phyloP scores from a whole-genome alignment of 1,284 basidiomycete species.

The Rhodotorula sp. region DNA sequence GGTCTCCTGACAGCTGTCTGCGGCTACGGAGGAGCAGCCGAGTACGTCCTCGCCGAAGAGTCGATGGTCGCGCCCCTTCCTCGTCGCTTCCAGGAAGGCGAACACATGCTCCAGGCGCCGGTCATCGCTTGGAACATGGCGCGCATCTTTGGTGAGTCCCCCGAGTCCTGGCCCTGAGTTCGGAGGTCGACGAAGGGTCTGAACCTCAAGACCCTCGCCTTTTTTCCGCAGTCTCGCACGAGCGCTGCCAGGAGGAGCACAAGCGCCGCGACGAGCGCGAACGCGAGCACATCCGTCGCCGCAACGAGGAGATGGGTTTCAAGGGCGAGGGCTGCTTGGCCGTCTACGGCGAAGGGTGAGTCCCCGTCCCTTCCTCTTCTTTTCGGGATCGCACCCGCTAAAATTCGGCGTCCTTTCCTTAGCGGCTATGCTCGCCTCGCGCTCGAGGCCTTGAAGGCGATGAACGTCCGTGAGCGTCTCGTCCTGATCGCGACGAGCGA shows the following conservation, averaged over 20 bases:
- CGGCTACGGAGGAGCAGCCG: constrained; percentile 13
- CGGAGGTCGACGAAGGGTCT: background rate
- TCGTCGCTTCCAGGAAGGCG: constrained; percentile 4
- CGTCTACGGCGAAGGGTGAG: constrained; percentile 26
- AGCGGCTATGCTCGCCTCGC: constrained; percentile 4
- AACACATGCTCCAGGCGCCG: background rate
- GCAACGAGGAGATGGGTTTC: constrained; percentile 11
- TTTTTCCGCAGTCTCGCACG: constrained; percentile 9
- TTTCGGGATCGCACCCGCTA: background rate
- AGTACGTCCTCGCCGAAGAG: constrained; percentile 19
- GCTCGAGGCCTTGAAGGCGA: background rate
- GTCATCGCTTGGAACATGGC: background rate
- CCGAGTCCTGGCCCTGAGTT: too few relatives aligned
- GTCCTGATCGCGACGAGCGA: constrained; percentile 4
- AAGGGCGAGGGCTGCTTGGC: constrained; percentile 5
- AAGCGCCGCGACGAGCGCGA: background rate
- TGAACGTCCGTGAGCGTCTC: background rate
- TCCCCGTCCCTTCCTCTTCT: background rate
- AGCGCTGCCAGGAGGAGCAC: constrained; percentile 5
- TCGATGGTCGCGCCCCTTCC: constrained; percentile 4
- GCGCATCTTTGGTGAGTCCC: constrained; percentile 4
- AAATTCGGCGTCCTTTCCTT: background rate
- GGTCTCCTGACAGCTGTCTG: constrained; percentile 6
- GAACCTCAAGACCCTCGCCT: background rate
- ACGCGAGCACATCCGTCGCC: constrained; percentile 6